Evolutionary conservation across 2,329 filamentous ascomycete genomes (phyloP), one percentile per base, ranked within the genome.

Genomic region (Colletotrichum somersetense): DNA sequence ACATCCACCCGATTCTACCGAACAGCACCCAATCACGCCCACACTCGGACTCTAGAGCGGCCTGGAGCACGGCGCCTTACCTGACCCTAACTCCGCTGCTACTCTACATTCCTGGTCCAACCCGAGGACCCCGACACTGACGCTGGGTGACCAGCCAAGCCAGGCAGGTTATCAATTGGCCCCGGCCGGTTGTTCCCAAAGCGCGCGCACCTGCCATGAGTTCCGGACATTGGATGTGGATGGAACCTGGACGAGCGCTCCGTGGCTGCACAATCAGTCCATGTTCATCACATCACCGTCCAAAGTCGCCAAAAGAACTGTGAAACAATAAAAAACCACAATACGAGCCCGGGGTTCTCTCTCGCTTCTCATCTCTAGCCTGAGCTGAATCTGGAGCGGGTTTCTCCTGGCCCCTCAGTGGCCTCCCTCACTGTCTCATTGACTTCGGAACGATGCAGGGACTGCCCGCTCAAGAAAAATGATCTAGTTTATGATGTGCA

Each of bases 181-280:
- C 52, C 38, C 59, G 65, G 65, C 58, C 30, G 44, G 59, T 40
- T 63, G 58, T 57, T 48, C 66, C 66, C 30, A 55, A 61, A 69
- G 35, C 35, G 30, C 30, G 57, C 35, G 23, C 44, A 61, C 53
- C 58, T 61, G 66, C 69, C 59, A 57, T 66, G 50, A 46, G 59
- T 61, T 50, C 55, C 69, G 69, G 66, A 69, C 26, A 72, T 69
- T 69, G 59, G 58, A 50, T 69, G 69, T 61, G 66, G 66, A 70
- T 70, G 46, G 26, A n/a, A 53, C 33, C 42, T 64, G 62, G 50
- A 64, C 56, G 30, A 14, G 40, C 20, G 46, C 20, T 48, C 50
- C 50, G 66, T 66, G 65, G 57, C 30, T 38, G 58, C 68, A 63
- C 50, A 55, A 55, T 52, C 56, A 56, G 62, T 64, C 66, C 42